Percentiles rank a stretch among this genome's conserved stretches.
Conservation (phyloP, 768 basidiomycete species). For the Pulveroboletus sp. region DNA sequence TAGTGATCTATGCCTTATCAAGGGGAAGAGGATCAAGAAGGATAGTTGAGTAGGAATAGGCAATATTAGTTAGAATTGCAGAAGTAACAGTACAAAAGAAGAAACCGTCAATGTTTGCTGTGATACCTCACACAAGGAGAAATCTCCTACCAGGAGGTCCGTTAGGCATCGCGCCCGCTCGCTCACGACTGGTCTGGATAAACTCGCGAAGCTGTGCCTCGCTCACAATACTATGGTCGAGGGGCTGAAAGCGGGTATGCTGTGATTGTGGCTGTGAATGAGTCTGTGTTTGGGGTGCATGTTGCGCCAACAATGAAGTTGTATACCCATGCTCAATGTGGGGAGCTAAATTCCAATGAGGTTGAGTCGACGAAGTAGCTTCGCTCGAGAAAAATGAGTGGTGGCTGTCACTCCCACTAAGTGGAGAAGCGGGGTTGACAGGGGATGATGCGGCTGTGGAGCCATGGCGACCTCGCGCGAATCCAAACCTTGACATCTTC, state of each 20-base stretch:
- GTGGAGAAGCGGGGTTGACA: slow-evolving; percentile 50
- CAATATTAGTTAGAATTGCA: slow-evolving; percentile 22
- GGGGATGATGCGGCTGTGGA: slow-evolving; percentile 58
- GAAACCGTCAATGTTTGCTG: slow-evolving; percentile 31
- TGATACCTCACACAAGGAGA: slow-evolving; percentile 36
- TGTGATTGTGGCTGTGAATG: slow-evolving; percentile 34
- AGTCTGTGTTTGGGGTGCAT: slow-evolving; percentile 36
- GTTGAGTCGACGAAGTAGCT: slow-evolving; percentile 33
- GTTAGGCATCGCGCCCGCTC: slow-evolving; percentile 35
- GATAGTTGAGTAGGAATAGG: slow-evolving; percentile 5
- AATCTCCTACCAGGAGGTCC: slow-evolving; percentile 46
- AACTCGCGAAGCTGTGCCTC: slow-evolving; percentile 77
- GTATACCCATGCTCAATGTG: slow-evolving; percentile 42
- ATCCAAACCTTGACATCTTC: slow-evolving; percentile 76
- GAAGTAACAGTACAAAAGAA: slow-evolving; percentile 24
- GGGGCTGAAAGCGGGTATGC: slow-evolving; percentile 50
- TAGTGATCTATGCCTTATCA: slow-evolving; percentile 33
- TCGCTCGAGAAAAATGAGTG: slow-evolving; percentile 45
- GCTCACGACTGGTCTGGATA: slow-evolving; percentile 65
- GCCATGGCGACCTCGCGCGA: slow-evolving; percentile 66
- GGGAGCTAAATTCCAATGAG: slow-evolving; percentile 42
- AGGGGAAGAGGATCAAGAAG: slow-evolving; percentile 12
- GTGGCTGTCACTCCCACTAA: slow-evolving; percentile 46
- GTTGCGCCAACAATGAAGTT: slow-evolving; percentile 46
- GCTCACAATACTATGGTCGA: slow-evolving; percentile 50